phyloP scores from a whole-genome alignment of 2,329 filamentous ascomycete species.

The Teratosphaeria nubilosa region DNA sequence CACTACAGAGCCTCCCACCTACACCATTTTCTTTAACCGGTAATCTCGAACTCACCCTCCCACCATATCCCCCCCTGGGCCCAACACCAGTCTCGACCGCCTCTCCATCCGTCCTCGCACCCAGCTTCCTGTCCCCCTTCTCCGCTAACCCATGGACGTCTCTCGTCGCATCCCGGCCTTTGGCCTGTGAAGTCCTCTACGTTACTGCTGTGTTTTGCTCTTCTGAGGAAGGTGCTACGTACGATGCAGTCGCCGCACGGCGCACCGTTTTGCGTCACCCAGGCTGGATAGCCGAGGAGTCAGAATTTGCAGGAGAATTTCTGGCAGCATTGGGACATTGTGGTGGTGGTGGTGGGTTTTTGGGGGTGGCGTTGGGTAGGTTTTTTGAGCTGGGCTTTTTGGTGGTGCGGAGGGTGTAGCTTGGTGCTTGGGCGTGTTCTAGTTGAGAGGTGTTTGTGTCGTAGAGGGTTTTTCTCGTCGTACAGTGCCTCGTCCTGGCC shows the following conservation, averaged over 20 bases:
- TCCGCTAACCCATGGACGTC: neutral
- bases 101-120: neutral
- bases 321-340: conserved; percentile 6
- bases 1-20: no score
- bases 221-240: neutral
- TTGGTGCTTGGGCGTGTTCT: no score
- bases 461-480: neutral
- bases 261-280: conserved; percentile 12
- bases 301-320: conserved; percentile 11
- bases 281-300: conserved; percentile 5
- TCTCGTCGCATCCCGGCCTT: conserved; percentile 7
- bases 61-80: no score
- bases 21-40: no score
- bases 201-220: no score
- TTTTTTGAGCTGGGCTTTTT: no score
- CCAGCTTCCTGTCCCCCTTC: neutral
- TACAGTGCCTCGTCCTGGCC: neutral
- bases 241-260: conserved; percentile 15
- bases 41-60: neutral
- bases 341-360: neutral
- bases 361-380: no score
- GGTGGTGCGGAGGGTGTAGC: no score
- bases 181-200: no score
- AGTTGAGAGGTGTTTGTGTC: no score
- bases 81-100: neutral